Conservation (phyloP, 2,329 filamentous ascomycete genomes). For the Monosporascus sp. region DNA sequence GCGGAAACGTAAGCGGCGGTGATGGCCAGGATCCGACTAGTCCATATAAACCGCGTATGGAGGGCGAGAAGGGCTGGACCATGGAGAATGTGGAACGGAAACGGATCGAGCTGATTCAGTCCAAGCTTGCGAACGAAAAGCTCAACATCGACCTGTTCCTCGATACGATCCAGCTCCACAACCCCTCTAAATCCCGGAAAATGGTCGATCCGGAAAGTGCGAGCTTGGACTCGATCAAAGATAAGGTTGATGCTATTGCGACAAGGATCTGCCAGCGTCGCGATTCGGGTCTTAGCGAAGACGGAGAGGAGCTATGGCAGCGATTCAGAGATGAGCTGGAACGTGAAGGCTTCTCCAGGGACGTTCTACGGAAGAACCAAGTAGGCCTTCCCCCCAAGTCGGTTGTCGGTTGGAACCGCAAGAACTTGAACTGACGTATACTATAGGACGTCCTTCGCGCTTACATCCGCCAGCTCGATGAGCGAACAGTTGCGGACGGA, state of each 20-base stretch:
- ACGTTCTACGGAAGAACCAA: slow-evolving; percentile 52
- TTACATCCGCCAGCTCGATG: slow-evolving; percentile 56
- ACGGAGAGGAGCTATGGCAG: slow-evolving; percentile 51
- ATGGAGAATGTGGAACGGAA: slow-evolving; percentile 31
- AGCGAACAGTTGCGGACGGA: slow-evolving; percentile 37
- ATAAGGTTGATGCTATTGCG: slow-evolving; percentile 55
- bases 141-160: slow-evolving; percentile 50
- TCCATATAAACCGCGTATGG: slow-evolving; percentile 22
- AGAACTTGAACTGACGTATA: not conserved
- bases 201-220: slow-evolving; percentile 31
- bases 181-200: slow-evolving; percentile 34
- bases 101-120: slow-evolving; percentile 36
- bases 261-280: slow-evolving; percentile 41
- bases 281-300: slow-evolving; percentile 32
- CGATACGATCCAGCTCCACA: slow-evolving; percentile 50
- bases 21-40: slow-evolving; percentile 15
- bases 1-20: slow-evolving; percentile 12
- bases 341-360: slow-evolving; percentile 51
- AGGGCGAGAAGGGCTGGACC: slow-evolving; percentile 26
- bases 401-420: not conserved
- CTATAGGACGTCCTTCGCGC: slow-evolving; percentile 51
- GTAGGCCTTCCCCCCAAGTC: slow-evolving; percentile 31
- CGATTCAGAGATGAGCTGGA: slow-evolving; percentile 54
- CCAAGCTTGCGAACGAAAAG: slow-evolving; percentile 46
- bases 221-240: slow-evolving; percentile 49